Conservation (phyloP, 2,329 filamentous ascomycete species). For the Ceratocystis variospora region DNA sequence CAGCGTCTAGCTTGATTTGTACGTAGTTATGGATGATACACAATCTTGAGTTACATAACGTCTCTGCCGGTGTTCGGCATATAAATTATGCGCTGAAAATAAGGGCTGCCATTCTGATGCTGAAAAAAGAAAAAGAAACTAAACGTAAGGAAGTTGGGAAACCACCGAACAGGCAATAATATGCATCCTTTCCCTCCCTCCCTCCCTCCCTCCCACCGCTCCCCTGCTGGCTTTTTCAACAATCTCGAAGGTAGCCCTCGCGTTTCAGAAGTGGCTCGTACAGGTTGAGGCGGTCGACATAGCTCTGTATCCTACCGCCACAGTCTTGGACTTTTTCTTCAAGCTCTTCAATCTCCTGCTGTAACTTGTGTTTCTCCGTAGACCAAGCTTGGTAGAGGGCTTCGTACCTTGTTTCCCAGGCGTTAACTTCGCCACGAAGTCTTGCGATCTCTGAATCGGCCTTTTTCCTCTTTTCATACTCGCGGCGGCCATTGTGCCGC, state of each 20-base stretch:
- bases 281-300: slow-evolving; percentile 19
- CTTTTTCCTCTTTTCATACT: not conserved
- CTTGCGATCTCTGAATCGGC: not conserved
- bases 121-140: not conserved
- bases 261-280: slow-evolving; percentile 22
- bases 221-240: not conserved
- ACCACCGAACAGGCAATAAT: too few relatives aligned
- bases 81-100: not conserved
- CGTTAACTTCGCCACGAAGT: not conserved
- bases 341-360: slow-evolving; percentile 9
- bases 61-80: too few relatives aligned
- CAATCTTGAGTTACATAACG: not conserved
- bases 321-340: slow-evolving; percentile 18
- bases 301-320: slow-evolving; percentile 17
- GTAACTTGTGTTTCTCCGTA: slow-evolving; percentile 18
- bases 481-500: not conserved
- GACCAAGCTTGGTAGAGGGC: slow-evolving; percentile 15
- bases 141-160: too few relatives aligned
- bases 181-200: not conserved
- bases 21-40: too few relatives aligned
- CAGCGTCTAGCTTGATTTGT: too few relatives aligned
- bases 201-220: not conserved
- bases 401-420: slow-evolving; percentile 20
- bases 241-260: slow-evolving; percentile 20
- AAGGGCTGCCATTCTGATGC: not conserved